These are phyloP conservation scores for Halophytophthora batemanensis DNA, from an alignment of 352 stramenopile species.

Conservation along the genomic window DNA sequence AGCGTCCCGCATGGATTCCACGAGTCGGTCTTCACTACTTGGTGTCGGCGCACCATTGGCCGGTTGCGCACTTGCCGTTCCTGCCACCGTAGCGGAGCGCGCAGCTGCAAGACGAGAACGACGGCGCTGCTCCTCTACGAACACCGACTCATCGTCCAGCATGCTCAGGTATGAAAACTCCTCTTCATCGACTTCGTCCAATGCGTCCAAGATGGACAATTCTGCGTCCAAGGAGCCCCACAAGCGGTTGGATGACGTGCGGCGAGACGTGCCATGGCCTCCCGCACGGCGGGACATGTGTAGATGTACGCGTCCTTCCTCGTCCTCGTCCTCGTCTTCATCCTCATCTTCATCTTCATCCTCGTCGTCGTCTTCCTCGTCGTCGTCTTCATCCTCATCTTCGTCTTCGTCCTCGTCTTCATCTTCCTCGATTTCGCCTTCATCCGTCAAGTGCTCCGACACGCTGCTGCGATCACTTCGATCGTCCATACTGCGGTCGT, in stretches of 20 bases:
- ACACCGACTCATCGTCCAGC: constrained; percentile 62
- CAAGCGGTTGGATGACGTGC: constrained; percentile 36
- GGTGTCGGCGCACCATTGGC: constrained; percentile 1
- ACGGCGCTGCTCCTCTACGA: constrained; percentile 53
- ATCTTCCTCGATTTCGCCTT: constrained; percentile 41
- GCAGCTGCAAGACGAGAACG: constrained; percentile 28
- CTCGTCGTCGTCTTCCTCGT: constrained; percentile 58
- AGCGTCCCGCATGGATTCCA: constrained; percentile 38
- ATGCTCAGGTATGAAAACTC: constrained; percentile 82
- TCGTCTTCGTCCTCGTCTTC: constrained; percentile 33
- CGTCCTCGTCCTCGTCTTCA: constrained; percentile 58
- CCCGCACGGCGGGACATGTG: constrained; percentile 42
- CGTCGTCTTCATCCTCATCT: constrained; percentile 55
- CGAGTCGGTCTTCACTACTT: constrained; percentile 30
- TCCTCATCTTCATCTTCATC: constrained; percentile 49
- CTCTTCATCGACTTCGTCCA: constrained; percentile 82
- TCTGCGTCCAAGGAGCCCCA: constrained; percentile 77
- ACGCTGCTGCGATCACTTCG: constrained; percentile 60
- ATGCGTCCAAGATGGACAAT: constrained; percentile 61
- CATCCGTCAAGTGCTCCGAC: constrained; percentile 50
- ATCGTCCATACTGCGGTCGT: constrained; percentile 49
- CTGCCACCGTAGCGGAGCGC: constrained; percentile 9
- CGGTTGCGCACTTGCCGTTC: neutral
- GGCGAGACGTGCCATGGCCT: constrained; percentile 27
- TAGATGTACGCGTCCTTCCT: constrained; percentile 53